These are phyloP conservation scores for Termitomyces sp. DNA, from an alignment of 768 basidiomycete genomes.

Conservation along the genomic window DNA sequence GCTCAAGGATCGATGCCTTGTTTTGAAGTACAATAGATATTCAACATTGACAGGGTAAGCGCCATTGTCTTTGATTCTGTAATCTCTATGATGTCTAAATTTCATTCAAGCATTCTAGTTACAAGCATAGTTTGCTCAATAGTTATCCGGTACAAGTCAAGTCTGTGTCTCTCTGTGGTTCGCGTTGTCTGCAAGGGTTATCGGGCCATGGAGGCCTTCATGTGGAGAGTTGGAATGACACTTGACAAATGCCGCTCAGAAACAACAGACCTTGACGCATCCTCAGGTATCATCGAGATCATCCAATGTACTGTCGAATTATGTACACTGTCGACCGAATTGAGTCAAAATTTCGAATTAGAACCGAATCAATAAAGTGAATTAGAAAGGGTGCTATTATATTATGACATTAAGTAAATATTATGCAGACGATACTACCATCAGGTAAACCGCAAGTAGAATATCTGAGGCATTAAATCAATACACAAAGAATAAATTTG, in stretches of 20 bases:
- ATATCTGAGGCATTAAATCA: slow-evolving; percentile 10
- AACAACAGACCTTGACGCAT: too few species aligned
- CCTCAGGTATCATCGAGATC: too few species aligned
- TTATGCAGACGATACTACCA: background rate
- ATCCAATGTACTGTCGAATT: background rate
- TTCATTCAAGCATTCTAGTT: background rate
- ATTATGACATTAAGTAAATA: background rate
- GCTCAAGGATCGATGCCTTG: too few species aligned
- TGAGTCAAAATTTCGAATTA: background rate
- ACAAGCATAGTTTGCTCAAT: background rate
- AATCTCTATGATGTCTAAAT: background rate
- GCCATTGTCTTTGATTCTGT: background rate
- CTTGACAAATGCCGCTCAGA: background rate
- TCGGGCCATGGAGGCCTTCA: too few species aligned
- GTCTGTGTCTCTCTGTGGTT: background rate
- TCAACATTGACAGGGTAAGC: background rate
- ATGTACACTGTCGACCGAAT: background rate
- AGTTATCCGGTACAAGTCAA: too few species aligned
- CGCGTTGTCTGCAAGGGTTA: too few species aligned
- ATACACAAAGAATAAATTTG: slow-evolving; percentile 27
- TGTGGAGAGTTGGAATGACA: too few species aligned
- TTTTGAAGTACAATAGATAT: too few species aligned
- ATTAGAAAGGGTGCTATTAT: background rate
- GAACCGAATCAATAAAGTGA: background rate
- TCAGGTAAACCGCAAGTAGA: background rate